Evolutionary conservation across 1,139 yeast species (phyloP).

Genomic region (Casaregolazyma lundiana): DNA sequence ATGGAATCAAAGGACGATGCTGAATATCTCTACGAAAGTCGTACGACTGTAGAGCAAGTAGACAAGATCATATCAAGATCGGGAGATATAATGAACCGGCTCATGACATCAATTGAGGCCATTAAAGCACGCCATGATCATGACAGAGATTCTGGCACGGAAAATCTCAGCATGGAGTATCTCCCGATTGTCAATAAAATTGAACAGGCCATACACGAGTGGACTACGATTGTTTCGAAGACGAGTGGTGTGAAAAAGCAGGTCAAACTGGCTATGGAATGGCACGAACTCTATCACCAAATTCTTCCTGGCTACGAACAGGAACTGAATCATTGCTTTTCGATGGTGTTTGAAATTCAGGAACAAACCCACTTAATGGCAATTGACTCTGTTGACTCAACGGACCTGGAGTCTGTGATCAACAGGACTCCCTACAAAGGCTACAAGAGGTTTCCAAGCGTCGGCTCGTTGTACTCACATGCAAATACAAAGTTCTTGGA

Average conservation of each 20-base stretch:
- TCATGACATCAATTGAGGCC: constrained; percentile 39
- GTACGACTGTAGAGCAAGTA: constrained; percentile 40
- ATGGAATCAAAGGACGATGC: constrained; percentile 28
- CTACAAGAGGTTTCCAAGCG: constrained; percentile 16
- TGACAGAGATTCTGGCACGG: constrained; percentile 14
- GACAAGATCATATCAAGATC: constrained; percentile 41
- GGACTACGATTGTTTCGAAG: constrained; percentile 40
- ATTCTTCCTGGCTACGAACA: constrained; percentile 49
- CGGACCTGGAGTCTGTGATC: constrained; percentile 9
- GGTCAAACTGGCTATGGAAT: constrained; percentile 54
- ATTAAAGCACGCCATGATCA: constrained; percentile 17
- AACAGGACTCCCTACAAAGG: constrained; percentile 2
- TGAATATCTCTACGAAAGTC: constrained; percentile 51
- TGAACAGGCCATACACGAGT: constrained; percentile 28
- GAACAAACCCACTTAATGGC: constrained; percentile 23
- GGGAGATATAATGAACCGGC: constrained; percentile 45
- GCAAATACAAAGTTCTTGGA: constrained; percentile 31
- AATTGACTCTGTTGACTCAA: constrained; percentile 5
- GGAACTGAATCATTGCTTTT: constrained; percentile 48
- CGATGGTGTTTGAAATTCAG: constrained; percentile 30
- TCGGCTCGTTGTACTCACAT: constrained; percentile 31
- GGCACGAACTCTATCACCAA: constrained; percentile 50
- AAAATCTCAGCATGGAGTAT: constrained; percentile 8
- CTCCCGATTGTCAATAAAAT: constrained; percentile 21
- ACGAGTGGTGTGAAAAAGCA: constrained; percentile 40